Evolutionary conservation across 352 stramenopile species (phyloP), one percentile per base, ranked within the genome.

Genomic region (Globisporangium abappressorium): DNA sequence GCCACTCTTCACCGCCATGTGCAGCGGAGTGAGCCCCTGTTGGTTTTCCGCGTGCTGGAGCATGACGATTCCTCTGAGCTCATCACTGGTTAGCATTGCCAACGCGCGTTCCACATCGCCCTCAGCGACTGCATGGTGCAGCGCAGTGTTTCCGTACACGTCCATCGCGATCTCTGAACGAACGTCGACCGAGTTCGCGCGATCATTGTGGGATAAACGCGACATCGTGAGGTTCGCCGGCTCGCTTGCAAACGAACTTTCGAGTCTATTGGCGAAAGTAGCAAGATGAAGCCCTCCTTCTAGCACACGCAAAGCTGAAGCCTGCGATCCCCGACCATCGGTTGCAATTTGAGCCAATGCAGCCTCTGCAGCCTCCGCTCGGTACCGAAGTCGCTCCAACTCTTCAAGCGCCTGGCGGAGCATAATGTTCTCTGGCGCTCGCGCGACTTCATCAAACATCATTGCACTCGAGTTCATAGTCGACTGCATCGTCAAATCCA

Each of bases 321-420:
- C 8, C 28, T 56, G 56, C 11, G 30, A 12, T 14, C 9, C 20
- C 26, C 55, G 54, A 22, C 64, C 41, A 43, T 56, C 36, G 14
- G 56, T 49, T 59, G 57, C 43, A 34, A 82, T 68, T 54, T 78
- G 73, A 28, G 71, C 73, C 5, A 91, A 55, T 6, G 83, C 83
- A 24, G 83, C 81, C 72, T 91, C 83, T 38, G 83, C 83, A 22
- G 71, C 78, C 64, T 88, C 83, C 24, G 83, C 83, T n/a, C 83
- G 79, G 33, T 76, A 71, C 62, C 83, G 80, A 51, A 91, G 77
- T 15, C 77, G 68, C 41, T 91, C 81, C 22, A 91, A 58, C 56
- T 90, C 83, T 24, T 62, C 74, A 1, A 90, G 64, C 20, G 81
- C 83, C 34, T 80, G 80, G 14, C 78, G 76, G 3, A 87, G 68